These are phyloP conservation scores for Rhytidhysteron rufulum DNA, from an alignment of 2,329 filamentous ascomycete species.

Conservation along the genomic window DNA sequence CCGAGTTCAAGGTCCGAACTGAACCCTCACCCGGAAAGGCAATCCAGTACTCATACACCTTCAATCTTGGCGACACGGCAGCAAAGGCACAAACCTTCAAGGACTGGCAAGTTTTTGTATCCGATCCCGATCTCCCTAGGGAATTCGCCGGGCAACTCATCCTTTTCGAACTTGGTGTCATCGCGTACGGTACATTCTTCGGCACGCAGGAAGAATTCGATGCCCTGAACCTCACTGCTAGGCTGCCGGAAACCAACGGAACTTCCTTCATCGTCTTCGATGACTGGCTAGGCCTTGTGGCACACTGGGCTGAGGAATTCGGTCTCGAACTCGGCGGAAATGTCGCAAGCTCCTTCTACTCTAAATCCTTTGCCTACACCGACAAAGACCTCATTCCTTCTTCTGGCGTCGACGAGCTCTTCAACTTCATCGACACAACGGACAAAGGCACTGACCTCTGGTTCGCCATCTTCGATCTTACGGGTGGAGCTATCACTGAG, in stretches of 20 bases:
- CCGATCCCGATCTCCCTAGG: constrained; percentile 25
- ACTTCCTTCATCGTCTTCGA: constrained; percentile 23
- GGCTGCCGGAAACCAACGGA: constrained; percentile 16
- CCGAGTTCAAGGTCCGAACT: constrained; percentile 37
- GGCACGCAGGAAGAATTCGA: constrained; percentile 29
- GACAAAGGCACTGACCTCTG: constrained; percentile 30
- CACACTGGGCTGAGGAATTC: constrained; percentile 29
- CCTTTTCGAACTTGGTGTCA: constrained; percentile 25
- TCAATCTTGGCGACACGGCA: constrained; percentile 18
- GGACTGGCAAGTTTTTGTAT: constrained; percentile 31
- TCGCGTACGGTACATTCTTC: constrained; percentile 33
- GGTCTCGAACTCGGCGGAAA: constrained; percentile 25
- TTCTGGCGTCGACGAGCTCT: constrained; percentile 26
- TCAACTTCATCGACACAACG: constrained; percentile 25
- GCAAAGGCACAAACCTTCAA: constrained; percentile 30
- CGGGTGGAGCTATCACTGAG: constrained; percentile 30
- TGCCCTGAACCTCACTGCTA: constrained; percentile 25
- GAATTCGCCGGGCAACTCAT: constrained; percentile 33
- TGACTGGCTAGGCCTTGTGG: constrained; percentile 30
- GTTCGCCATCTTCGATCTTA: constrained; percentile 34
- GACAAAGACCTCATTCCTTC: constrained; percentile 27
- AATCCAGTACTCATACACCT: constrained; percentile 30
- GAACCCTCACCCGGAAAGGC: constrained; percentile 28
- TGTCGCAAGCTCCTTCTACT: constrained; percentile 30
- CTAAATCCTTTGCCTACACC: constrained; percentile 32